Evolutionary conservation across 2,329 filamentous ascomycete genomes (phyloP), one percentile per base, ranked within the genome.

Genomic region (Delphinella strobiligena): DNA sequence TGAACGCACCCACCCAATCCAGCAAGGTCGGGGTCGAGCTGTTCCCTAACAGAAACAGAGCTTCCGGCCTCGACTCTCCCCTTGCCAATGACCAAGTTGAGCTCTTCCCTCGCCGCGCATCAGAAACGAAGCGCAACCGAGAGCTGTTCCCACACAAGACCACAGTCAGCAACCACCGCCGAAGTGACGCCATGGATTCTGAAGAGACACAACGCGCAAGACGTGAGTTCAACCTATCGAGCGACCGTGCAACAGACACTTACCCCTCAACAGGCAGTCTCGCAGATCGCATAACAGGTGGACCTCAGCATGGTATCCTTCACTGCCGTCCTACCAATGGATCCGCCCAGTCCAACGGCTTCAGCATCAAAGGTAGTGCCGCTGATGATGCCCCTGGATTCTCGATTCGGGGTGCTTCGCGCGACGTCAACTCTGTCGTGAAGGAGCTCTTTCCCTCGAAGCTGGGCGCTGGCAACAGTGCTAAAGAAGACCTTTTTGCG

Each of bases 181-280:
- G 66, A 16, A 60, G 60, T 27, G 62, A 63, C 36, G 64, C 63
- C 3, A 52, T 60, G 16, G 64, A 66, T 19, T 40, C 53, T 30
- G 47, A 47, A 31, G 44, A 44, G 45, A 52, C 43, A 43, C 47
- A 34, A 24, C 43, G 19, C 16, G 38, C 41, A 14, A 39, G 41
- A 24, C 45, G 43, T 41, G 38, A 27, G 34, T 33, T 31, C 30
- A 38, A 22, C 19, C 9, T 19, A n/a, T 17, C 29, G 8, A 4
- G 3, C 8, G 31, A 19, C 1, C n/a, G 11, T 3, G 7, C 31
- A 9, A 33, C 19, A 3, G 7, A 2, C 5, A 19, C 36, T 38
- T 17, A 40, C 14, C 19, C 18, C 31, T 24, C 15, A 12, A 34
- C 18, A 36, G 36, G 40, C 36, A 44, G 42, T 19, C 45, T 46